A percentile compares a stretch with the other conserved stretches of the same genome.
phyloP scores from a whole-genome alignment of 129 eudicot genomes.

The Centella asiatica region DNA sequence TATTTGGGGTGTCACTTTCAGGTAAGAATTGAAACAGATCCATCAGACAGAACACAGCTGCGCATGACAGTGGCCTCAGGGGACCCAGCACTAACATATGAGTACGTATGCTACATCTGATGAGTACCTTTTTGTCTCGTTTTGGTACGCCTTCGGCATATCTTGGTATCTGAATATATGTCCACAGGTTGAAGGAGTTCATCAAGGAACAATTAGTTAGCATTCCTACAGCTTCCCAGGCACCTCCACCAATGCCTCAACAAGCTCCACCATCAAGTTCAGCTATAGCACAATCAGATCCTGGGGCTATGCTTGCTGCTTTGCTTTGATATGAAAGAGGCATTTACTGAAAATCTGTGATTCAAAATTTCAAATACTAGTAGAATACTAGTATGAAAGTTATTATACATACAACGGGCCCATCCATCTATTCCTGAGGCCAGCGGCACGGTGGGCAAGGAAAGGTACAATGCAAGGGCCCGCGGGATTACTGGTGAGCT shows the following conservation, averaged over 20 bases:
- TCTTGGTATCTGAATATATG: constrained; percentile 7
- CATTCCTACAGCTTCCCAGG: constrained; percentile 50
- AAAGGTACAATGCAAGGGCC: constrained; percentile 41
- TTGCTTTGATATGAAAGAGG: constrained; percentile 33
- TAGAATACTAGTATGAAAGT: too few relatives aligned
- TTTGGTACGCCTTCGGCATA: not conserved
- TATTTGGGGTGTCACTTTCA: constrained; percentile 20
- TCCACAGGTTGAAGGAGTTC: constrained; percentile 79
- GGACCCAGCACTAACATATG: constrained; percentile 77
- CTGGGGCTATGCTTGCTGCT: constrained; percentile 94
- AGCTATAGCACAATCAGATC: constrained; percentile 53
- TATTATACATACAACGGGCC: constrained; percentile 30
- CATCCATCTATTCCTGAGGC: constrained; percentile 13
- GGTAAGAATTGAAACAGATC: constrained; percentile 96
- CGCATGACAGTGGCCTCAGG: constrained; percentile 94
- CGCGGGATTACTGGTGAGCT: constrained; percentile 34
- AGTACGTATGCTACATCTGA: constrained; percentile 43
- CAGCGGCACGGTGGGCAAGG: constrained; percentile 15
- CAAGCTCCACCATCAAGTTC: constrained; percentile 42
- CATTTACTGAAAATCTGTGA: constrained; percentile 14
- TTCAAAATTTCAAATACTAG: constrained; percentile 16
- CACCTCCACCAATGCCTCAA: constrained; percentile 38
- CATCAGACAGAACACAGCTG: constrained; percentile 96
- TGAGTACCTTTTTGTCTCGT: not conserved
- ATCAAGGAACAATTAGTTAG: constrained; percentile 72